phyloP scores from a whole-genome alignment of 768 basidiomycete genomes.

The Infundibulicybe gibba region DNA sequence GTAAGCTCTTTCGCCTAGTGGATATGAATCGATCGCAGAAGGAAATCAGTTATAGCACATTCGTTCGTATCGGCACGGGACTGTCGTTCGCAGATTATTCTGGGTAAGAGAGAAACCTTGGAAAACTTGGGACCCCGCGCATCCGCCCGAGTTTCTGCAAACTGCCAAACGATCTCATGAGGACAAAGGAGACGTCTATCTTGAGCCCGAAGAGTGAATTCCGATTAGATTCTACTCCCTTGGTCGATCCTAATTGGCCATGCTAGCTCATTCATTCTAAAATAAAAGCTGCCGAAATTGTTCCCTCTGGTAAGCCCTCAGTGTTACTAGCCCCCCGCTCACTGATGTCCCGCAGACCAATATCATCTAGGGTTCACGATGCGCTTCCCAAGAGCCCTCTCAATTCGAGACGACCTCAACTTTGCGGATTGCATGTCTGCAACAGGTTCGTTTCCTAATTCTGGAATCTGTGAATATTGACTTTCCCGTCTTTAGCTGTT shows the following conservation, averaged over 20 bases:
- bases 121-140: conserved; percentile 74
- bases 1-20: conserved; percentile 30
- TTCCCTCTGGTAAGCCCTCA: conserved; percentile 53
- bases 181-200: conserved; percentile 88
- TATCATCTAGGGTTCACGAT: conserved; percentile 87
- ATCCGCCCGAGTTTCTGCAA: conserved; percentile 66
- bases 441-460: conserved; percentile 37
- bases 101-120: conserved; percentile 83
- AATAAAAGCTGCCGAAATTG: conserved; percentile 93
- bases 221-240: not conserved
- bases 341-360: conserved; percentile 47
- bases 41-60: conserved; percentile 67
- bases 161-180: conserved; percentile 60
- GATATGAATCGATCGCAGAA: conserved; percentile 1
- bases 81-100: conserved; percentile 81
- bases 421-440: conserved; percentile 72
- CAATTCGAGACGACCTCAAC: conserved; percentile 75
- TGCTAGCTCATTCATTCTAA: conserved; percentile 88
- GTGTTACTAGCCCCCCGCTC: not conserved
- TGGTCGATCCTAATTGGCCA: not conserved
- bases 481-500: conserved; percentile 34
- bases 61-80: conserved; percentile 90
- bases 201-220: conserved; percentile 83
- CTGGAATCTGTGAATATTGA: not conserved
- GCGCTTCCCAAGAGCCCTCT: conserved; percentile 87